Percentiles rank a stretch among this genome's conserved stretches.
Conservation (phyloP, 78 protist species). For the Bigelowiella natans region DNA sequence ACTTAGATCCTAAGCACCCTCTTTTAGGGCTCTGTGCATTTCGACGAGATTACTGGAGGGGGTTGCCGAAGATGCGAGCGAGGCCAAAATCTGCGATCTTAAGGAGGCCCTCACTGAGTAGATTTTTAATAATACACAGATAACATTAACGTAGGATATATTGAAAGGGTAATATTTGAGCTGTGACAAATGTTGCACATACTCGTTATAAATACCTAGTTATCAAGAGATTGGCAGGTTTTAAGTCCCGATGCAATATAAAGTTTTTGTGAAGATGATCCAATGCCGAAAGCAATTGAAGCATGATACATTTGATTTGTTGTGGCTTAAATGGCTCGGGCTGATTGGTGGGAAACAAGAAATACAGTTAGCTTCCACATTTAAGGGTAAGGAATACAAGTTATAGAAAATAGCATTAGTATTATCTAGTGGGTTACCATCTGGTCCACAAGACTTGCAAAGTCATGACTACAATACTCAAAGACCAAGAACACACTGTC, state of each 20-base stretch:
- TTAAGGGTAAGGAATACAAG: not conserved
- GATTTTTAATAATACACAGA: not conserved
- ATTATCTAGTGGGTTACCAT: not conserved
- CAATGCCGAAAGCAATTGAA: slow-evolving; percentile 39
- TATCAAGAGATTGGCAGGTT: slow-evolving; percentile 21
- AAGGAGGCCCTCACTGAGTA: not conserved
- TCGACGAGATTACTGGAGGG: not conserved
- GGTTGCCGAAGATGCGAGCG: not conserved
- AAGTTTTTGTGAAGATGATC: slow-evolving; percentile 25
- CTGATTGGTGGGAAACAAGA: no score
- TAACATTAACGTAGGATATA: not conserved
- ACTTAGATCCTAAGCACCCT: not conserved
- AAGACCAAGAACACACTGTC: slow-evolving; percentile 27
- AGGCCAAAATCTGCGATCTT: slow-evolving; percentile 45
- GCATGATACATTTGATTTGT: slow-evolving; percentile 7
- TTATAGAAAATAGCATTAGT: not conserved
- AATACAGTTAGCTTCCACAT: no score
- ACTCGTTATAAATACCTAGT: no score
- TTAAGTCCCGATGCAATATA: slow-evolving; percentile 27
- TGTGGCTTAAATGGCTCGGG: not conserved
- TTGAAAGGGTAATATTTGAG: not conserved
- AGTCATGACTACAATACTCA: slow-evolving; percentile 28
- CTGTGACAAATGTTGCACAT: no score
- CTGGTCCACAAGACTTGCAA: not conserved
- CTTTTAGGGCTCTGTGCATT: not conserved